Evolutionary conservation across 768 basidiomycete genomes (phyloP), one percentile per base, ranked within the genome.

Genomic region (Boletus reticulatus): DNA sequence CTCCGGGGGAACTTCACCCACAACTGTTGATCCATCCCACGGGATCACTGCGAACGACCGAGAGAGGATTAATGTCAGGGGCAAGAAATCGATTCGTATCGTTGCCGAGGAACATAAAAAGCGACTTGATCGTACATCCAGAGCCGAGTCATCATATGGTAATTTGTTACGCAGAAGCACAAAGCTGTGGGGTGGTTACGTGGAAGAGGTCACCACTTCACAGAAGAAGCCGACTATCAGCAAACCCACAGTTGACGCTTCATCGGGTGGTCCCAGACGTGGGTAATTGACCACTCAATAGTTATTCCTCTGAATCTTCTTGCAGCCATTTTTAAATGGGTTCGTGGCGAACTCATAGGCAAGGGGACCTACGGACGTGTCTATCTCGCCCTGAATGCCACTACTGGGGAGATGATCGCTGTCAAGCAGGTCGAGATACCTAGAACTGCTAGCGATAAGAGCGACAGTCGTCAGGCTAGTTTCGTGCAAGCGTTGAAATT

Each of bases 371-470:
- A 95, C 65, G 97, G 97, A 13, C 85, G 91, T 42, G 97, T 99
- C 29, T 99, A 98, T 67, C 84, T 98, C 52, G 97, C 93, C 17
- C 77, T 98, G 55, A 98, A 98, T 69, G 93, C 92, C 32, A 94
- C 92, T 4, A 96, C 94, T 0, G 94, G 94, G 54, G 95, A 98
- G 73, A 96, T 98, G 92, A 94, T 98, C 65, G 97, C 97, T 17
- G 97, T 99, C 60, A 99, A 99, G 73, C 97, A 98, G 73, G 97
- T 99, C 45, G 97, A 98, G 70, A 83, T 95, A 55, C 96, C 97
- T 2, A 84, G 85, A 48, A 95, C 94, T 9, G 84, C 86, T 17
- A 93, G 90, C 65, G 97, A 99, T 74, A 91, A 89, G 72, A 89
- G 84, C 60, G 94, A 98, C 71, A 80, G 83, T 17, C 83, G 94